phyloP scores from a whole-genome alignment of 345 rosid genomes.

The Eucalyptus pauciflora region DNA sequence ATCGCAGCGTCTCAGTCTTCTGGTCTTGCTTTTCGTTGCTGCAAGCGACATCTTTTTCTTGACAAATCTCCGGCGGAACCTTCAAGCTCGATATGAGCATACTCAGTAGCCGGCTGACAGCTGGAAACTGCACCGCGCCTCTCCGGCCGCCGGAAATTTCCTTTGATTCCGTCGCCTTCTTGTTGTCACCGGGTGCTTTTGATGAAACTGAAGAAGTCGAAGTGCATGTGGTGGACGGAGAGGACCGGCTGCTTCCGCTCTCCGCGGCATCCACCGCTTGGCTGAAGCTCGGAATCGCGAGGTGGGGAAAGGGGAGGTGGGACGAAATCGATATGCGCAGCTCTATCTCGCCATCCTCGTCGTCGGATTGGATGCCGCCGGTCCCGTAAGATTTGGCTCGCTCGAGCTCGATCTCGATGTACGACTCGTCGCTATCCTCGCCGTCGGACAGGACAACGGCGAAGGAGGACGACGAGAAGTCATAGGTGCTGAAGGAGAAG shows the following conservation, averaged over 20 bases:
- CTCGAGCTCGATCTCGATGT: slow-evolving; percentile 23
- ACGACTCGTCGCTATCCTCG: slow-evolving; percentile 5
- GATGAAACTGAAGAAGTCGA: neutral
- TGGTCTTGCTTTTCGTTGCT: neutral
- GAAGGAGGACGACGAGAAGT: neutral
- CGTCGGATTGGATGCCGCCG: neutral
- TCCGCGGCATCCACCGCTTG: neutral
- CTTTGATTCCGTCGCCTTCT: neutral
- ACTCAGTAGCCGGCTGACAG: neutral
- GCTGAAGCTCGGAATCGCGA: neutral
- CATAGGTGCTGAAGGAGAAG: slow-evolving; percentile 8
- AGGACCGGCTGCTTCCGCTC: neutral
- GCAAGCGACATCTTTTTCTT: neutral
- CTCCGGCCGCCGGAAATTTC: neutral
- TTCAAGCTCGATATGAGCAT: neutral
- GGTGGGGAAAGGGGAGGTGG: neutral
- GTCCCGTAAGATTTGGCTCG: neutral
- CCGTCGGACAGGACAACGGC: slow-evolving; percentile 1
- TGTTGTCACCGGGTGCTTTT: neutral
- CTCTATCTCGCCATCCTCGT: neutral
- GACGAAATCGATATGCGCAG: slow-evolving; percentile 23
- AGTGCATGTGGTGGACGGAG: neutral
- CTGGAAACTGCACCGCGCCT: slow-evolving; percentile 6
- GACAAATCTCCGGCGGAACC: neutral
- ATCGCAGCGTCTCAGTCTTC: neutral